Base-by-base conservation (phyloP, 73 alveolate species). In the Paramecium bursaria region DNA sequence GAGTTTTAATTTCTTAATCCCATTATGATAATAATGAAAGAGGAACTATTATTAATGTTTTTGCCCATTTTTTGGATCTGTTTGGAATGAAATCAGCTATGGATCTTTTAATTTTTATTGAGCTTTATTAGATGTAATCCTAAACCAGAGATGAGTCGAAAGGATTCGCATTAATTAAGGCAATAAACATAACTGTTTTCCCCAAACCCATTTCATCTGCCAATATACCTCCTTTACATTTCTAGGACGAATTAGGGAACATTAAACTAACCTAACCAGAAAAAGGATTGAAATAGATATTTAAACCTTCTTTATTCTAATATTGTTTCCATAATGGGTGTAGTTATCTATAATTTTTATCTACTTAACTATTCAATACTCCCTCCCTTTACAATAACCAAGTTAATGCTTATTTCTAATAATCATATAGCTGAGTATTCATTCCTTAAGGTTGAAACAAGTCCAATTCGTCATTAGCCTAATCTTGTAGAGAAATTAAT, bases 171-270 rank as follows among this genome's bases (percentile, higher is more conserved):
- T 80, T 88, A 17, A 87, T 85, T 15, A 87, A 61, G 13, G 88
- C 23, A 13, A 87, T 42, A n/a, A 86, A 49, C 94, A 86, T 88
- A 3, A 91, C 96, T 4, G 96, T 91, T 50, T 91, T 91, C 13
- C 96, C 96, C 9, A 91, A 74, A 15, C 96, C 96, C 96, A 91
- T 91, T 54, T 91, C 96, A 74, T 91, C 96, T 0, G 94, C 96
- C 13, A 91, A 74, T 31, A 91, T 89, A 29, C 94, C 92, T 42
- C 96, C 96, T 55, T 75, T 74, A 42, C 93, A 87, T 44, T 74
- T 52, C 23, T 50, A 22, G 23, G 55, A 42, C 1, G 91, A 82
- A 2, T 51, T 46, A 9, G 90, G 93, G 35, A 85, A 87, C 19
- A 46, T 31, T 3, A 55, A 46, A 6, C 88, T 25, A 22, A 86